Evolutionary conservation across 257 asterid genomes (phyloP), one percentile per base, ranked within the genome.

Genomic region (Mentha longifolia): DNA sequence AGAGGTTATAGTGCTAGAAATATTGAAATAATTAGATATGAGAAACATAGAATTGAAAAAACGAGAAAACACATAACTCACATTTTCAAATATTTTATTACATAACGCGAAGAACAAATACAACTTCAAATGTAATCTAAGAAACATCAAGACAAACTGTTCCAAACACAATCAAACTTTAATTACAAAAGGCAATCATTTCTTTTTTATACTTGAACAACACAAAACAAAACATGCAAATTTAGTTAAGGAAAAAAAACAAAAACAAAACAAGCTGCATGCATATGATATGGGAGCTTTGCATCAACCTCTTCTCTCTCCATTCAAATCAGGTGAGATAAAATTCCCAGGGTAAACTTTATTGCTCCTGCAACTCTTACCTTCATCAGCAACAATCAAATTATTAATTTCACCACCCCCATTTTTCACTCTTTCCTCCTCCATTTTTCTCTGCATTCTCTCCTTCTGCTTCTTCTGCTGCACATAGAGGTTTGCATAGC

Each of bases 401-500:
- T 7, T 25, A 57, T 65, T 79, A 68, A 49, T 71, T 56, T 3
- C 41, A 61, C 5, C 41, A 61, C 5, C 68, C 59, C 70, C 66
- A 55, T 52, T 81, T 16, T 45, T 71, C 13, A 42, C 68, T 50
- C 75, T 67, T 31, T 82, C 80, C 39, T 71, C 82, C 43, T 76
- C 86, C 71, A 55, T 61, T 45, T 14, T 61, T 41, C 17, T 74
- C 80, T 45, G 73, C 72, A 67, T 16, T 39, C 73, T 82, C 64
- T 80, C 81, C 37, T 80, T 62, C 22, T 55, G 61, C 70, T 83
- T 80, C 63, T 85, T 80, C 59, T 85, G 86, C 65, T 82, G 86
- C 70, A 82, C 74, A 58, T 76, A 49, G 61, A 82, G 47, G 41
- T 76, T 43, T 0, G 83, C 86, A 39, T 80, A 85, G 74, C 82